phyloP scores from a whole-genome alignment of 306 rosid genomes.

The Luffa acutangula region DNA sequence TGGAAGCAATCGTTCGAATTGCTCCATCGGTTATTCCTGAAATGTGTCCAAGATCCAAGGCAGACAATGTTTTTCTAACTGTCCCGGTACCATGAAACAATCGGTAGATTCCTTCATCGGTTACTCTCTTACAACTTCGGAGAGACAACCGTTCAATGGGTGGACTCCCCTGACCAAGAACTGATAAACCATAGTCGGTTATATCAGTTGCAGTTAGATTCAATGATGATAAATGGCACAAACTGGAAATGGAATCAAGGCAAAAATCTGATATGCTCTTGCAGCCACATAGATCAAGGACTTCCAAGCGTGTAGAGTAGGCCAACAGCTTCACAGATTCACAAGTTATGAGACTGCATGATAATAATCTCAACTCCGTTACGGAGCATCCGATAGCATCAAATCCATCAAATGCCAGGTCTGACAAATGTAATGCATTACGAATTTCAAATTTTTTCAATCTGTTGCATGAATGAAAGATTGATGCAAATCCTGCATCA shows the following conservation, averaged over 20 bases:
- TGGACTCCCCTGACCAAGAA: constrained; percentile 16
- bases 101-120: constrained; percentile 19
- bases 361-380: constrained; percentile 18
- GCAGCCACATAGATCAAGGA: constrained; percentile 27
- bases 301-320: constrained; percentile 11
- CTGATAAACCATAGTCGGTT: constrained; percentile 16
- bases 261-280: constrained; percentile 25
- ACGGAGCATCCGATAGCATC: constrained; percentile 8
- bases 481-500: constrained; percentile 26
- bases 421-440: constrained; percentile 15
- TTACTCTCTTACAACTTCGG: constrained; percentile 18
- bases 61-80: constrained; percentile 13
- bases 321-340: constrained; percentile 25
- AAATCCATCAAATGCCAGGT: constrained; percentile 15
- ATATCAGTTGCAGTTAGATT: constrained; percentile 20
- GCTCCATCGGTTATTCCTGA: constrained; percentile 20
- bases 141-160: constrained; percentile 21
- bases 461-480: constrained; percentile 17
- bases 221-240: constrained; percentile 10
- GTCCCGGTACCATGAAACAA: constrained; percentile 19
- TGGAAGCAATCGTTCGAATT: constrained; percentile 7
- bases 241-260: constrained; percentile 13
- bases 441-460: constrained; percentile 21
- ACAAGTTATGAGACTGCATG: constrained; percentile 21
- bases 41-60: constrained; percentile 25